phyloP scores from a whole-genome alignment of 768 basidiomycete genomes.

The Mycena pura region DNA sequence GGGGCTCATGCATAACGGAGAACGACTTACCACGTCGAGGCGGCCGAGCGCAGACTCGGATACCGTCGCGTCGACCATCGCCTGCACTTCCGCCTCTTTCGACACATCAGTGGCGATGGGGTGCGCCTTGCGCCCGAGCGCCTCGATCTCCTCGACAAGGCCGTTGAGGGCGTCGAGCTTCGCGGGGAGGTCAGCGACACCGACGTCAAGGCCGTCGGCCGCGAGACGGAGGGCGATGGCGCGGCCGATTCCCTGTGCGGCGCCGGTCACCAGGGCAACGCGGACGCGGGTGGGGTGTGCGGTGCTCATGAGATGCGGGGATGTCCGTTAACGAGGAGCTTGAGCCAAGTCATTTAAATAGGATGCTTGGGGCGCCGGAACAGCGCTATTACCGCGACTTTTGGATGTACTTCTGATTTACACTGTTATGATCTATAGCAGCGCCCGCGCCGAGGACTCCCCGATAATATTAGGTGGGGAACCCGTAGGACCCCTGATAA shows the following conservation, averaged over 20 bases:
- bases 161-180: slow-evolving; percentile 28
- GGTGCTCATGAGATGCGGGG: slow-evolving; percentile 7
- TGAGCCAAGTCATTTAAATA: too few species aligned
- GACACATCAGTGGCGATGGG: slow-evolving; percentile 34
- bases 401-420: too few species aligned
- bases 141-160: slow-evolving; percentile 35
- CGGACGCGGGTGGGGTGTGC: neutral
- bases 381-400: too few species aligned
- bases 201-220: slow-evolving; percentile 40
- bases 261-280: slow-evolving; percentile 40
- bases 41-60: slow-evolving; percentile 29
- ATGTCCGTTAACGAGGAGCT: too few species aligned
- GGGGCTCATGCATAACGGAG: neutral
- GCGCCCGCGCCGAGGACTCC: too few species aligned
- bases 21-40: slow-evolving; percentile 38
- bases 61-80: slow-evolving; percentile 33
- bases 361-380: too few species aligned
- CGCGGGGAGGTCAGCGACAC: slow-evolving; percentile 34
- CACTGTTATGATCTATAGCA: too few species aligned
- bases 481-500: too few species aligned
- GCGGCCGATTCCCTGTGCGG: slow-evolving; percentile 41
- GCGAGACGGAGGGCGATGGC: slow-evolving; percentile 42
- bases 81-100: slow-evolving; percentile 35
- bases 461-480: too few species aligned
- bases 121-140: slow-evolving; percentile 27